Conservation (phyloP, 2,329 filamentous ascomycete species). For the Beauveria sp. region DNA sequence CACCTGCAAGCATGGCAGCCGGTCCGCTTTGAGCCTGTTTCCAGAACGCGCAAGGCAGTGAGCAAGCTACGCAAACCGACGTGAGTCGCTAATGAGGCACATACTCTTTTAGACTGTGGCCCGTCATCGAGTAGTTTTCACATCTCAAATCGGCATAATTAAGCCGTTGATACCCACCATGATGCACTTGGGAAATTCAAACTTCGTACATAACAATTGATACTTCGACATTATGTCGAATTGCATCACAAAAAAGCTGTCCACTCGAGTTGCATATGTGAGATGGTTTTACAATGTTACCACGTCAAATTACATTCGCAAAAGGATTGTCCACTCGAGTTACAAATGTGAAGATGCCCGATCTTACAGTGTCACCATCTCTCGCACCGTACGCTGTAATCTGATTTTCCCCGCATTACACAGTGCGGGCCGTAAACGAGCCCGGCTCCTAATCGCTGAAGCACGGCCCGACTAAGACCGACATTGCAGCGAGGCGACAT, state of each 20-base stretch:
- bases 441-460: not conserved
- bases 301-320: not conserved
- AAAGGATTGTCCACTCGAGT: not conserved
- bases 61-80: not conserved
- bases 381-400: not conserved
- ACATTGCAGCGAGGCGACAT: constrained; percentile 6
- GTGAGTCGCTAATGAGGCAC: not conserved
- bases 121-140: not conserved
- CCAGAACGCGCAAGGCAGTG: not conserved
- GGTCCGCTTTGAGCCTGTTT: not conserved
- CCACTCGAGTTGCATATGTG: not conserved
- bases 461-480: constrained; percentile 13
- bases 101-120: not conserved
- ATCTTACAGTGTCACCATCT: not conserved
- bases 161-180: not conserved
- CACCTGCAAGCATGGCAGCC: not conserved
- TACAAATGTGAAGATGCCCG: not conserved
- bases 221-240: not conserved
- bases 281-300: too few relatives aligned
- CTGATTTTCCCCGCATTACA: not conserved
- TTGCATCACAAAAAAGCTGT: not conserved
- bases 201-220: not conserved
- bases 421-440: constrained; percentile 8
- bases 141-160: not conserved
- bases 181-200: not conserved